Base-by-base conservation (phyloP, 176 grass and related monocot genomes). In the Paspalum notatum region DNA sequence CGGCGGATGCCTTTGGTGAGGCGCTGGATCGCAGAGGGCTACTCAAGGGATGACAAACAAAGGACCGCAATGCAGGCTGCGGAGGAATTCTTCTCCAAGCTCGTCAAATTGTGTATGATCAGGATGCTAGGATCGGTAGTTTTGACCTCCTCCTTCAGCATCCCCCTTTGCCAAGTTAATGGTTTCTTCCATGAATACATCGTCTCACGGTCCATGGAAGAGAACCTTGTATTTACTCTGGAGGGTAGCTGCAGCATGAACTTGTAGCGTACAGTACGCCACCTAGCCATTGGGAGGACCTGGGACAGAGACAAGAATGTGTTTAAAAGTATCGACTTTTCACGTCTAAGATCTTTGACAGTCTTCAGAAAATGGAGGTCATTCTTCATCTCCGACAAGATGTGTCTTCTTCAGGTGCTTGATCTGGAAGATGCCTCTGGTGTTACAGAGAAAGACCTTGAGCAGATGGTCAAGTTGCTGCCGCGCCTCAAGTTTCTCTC, bases 21-120 rank as follows among this genome's bases (percentile, higher is more conserved):
- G 59, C 63, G 88, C 3, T 90, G 88, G 84, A 72, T 87, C 9
- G 84, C 84, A 0, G 88, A 87, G 61, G 74, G 88, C 8, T 81
- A 66, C 27, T 37, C 46, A 0, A 14, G 40, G 18, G 57, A 41
- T 22, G 71, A 21, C 0, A 46, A 13, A 40, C 32, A n/a, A 5
- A 79, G 38, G 2, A 72, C 38, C 0, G 80, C 41, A 7, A 81
- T 87, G 38, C 39, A 87, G 10, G 48, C 65, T 1, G 80, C 39
- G 6, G 52, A 87, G 20, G 2, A 0, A 1, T 91, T 77, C 37
- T 81, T 91, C 24, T 26, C 78, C 11, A 66, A 73, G 0, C 68
- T 91, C 38, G 32, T 91, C 0, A 39, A 83, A 0, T 6, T 82
- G 54, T 65, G 44, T 4, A 65, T 91, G 6, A 81, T 91, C 25